phyloP scores from a whole-genome alignment of 257 asterid species.

The Capsicum chinense region DNA sequence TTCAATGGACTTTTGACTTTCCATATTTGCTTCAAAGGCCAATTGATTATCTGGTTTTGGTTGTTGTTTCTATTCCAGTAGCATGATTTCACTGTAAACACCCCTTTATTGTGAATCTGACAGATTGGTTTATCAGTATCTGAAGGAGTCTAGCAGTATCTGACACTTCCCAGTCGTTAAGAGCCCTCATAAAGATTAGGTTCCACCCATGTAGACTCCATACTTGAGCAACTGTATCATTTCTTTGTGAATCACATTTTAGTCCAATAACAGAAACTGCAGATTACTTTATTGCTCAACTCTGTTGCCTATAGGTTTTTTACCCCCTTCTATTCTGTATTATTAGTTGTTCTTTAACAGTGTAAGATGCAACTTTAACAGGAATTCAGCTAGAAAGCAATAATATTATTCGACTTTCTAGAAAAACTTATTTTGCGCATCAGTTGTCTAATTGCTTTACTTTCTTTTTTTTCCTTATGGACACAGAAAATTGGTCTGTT shows the following conservation, averaged over 20 bases:
- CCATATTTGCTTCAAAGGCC: too few relatives aligned
- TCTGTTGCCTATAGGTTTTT: neutral
- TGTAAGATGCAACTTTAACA: conserved; percentile 12
- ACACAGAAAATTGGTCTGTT: neutral
- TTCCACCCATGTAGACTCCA: too few relatives aligned
- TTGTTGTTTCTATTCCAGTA: too few relatives aligned
- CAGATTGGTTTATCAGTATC: too few relatives aligned
- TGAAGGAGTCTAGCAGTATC: too few relatives aligned
- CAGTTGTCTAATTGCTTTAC: neutral
- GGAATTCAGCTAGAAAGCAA: conserved; percentile 14
- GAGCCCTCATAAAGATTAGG: too few relatives aligned
- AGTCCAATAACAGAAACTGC: neutral
- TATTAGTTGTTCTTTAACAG: conserved; percentile 19
- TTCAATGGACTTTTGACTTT: too few relatives aligned
- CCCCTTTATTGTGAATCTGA: too few relatives aligned
- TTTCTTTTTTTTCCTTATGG: neutral
- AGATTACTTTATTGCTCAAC: conserved; percentile 20
- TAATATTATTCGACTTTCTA: neutral
- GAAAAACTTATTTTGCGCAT: neutral
- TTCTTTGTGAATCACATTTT: neutral
- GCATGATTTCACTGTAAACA: too few relatives aligned
- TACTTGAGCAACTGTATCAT: too few relatives aligned
- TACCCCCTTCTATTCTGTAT: neutral
- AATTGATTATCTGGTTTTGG: too few relatives aligned
- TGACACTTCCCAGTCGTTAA: too few relatives aligned